Percentiles rank a stretch among this genome's conserved stretches.
Conservation (phyloP, 768 basidiomycete genomes). For the Tulasnella sp. region DNA sequence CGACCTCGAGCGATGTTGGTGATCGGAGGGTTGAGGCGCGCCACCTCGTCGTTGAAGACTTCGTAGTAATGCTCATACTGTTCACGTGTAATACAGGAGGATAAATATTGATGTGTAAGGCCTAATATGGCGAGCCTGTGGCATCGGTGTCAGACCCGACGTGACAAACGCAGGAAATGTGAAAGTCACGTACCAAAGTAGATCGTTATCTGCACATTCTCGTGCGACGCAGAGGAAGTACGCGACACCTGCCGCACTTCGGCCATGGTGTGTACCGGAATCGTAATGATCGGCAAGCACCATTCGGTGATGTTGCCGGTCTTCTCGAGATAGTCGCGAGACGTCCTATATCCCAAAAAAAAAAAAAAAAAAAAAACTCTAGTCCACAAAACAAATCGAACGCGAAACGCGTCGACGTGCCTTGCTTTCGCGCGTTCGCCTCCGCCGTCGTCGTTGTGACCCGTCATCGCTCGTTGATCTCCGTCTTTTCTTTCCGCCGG, state of each 20-base stretch:
- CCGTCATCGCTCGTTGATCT: constrained; percentile 16
- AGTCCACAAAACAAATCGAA: neutral
- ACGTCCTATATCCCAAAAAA: constrained; percentile 31
- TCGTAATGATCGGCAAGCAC: constrained; percentile 73
- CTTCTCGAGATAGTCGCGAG: constrained; percentile 54
- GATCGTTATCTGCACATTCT: constrained; percentile 85
- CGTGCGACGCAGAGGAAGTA: constrained; percentile 86
- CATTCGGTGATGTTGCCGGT: constrained; percentile 51
- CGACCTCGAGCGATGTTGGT: constrained; percentile 28
- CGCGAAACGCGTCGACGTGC: neutral
- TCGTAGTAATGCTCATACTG: constrained; percentile 73
- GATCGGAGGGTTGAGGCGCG: constrained; percentile 63
- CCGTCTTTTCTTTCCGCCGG: constrained; percentile 27
- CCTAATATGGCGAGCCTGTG: constrained; percentile 85
- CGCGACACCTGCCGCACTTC: constrained; percentile 79
- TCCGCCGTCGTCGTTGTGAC: neutral
- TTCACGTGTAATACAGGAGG: constrained; percentile 77
- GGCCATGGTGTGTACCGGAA: constrained; percentile 77
- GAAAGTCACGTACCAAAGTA: constrained; percentile 67
- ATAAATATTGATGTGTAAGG: constrained; percentile 84
- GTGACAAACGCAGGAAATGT: neutral
- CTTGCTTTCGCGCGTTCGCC: constrained; percentile 17
- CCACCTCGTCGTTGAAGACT: constrained; percentile 84
- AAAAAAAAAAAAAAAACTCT: neutral
- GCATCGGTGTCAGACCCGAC: neutral